These are phyloP conservation scores for Pistacia vera DNA, from an alignment of 345 rosid genomes.

Conservation along the genomic window DNA sequence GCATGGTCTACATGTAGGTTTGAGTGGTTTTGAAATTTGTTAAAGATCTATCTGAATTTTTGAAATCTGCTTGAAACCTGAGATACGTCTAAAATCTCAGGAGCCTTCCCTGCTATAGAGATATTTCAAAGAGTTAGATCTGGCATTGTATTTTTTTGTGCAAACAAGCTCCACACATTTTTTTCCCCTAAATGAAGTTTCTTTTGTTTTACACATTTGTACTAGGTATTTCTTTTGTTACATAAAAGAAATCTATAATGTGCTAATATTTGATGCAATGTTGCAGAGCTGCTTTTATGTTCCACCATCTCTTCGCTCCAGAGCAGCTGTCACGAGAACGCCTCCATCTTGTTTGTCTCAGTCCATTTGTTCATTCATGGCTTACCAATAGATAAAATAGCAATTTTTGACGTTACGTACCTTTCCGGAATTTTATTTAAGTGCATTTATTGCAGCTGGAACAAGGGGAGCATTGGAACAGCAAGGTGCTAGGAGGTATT, in stretches of 20 bases:
- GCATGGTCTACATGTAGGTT: not conserved
- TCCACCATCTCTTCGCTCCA: constrained; percentile 83
- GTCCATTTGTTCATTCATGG: not conserved
- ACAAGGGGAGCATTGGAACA: constrained; percentile 51
- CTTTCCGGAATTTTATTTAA: not conserved
- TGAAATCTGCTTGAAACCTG: no score
- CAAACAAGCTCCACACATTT: no score
- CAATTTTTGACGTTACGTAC: not conserved
- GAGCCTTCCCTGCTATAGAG: no score
- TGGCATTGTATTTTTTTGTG: not conserved
- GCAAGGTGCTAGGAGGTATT: constrained; percentile 47
- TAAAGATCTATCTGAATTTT: not conserved
- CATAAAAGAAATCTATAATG: not conserved
- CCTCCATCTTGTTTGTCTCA: constrained; percentile 66
- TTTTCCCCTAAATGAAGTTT: no score
- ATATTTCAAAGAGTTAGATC: not conserved
- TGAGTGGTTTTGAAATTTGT: not conserved
- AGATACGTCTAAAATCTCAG: no score
- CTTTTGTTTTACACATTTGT: no score
- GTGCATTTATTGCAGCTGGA: constrained; percentile 42
- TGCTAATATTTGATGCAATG: not conserved
- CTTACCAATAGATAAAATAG: not conserved
- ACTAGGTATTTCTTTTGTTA: not conserved
- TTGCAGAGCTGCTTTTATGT: constrained; percentile 85
- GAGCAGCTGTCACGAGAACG: constrained; percentile 50